Base-by-base conservation (phyloP, 371 early-diverging fungal species). In the Mucor lusitanicus region DNA sequence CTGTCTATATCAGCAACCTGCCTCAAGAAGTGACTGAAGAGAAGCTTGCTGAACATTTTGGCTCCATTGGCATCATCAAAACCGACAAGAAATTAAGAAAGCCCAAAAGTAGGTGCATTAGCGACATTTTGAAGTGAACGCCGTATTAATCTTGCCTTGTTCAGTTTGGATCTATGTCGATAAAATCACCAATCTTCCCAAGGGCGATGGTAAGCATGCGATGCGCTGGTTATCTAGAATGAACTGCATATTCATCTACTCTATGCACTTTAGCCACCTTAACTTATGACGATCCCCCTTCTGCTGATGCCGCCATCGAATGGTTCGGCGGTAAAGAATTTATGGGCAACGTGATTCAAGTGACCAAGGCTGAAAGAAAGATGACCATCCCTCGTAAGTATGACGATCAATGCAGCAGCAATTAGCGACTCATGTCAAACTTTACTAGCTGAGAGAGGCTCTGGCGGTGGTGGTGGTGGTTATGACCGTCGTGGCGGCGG, bases 31-130 rank as follows among this genome's bases (percentile, higher is more conserved):
- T 81, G 21, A 85, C 90, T 6, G 92, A 89, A 68, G 81, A 82
- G n/a, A 84, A 84, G 37, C 74, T 91, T 23, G 83, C 80, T 33
- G 83, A 85, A 11, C 81, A 77, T 63, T 91, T 91, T 75, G 85
- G 86, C 12, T 80, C 86, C 23, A 88, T 91, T 69, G 92, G 92
- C n/a, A 79, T 88, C 27, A 86, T 91, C 67, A 91, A 90, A 78
- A 85, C 72, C 3, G 91, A 91, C 75, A 87, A 86, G 66, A 86
- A 86, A 66, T 76, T 85, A n/a, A 70, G 72, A 63, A 70, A 78
- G 35, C 86, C 88, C 9, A 91, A 88, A 64, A 87, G 87, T 86
- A 81, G 74, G 37, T 35, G 37, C 7, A 28, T 6, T 8, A 27
- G 12, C 9, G 42, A 6, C 19, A 30, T 13, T 7, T 19, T 8